Percentiles rank a stretch among this genome's conserved stretches.
Conservation (phyloP, 2,329 filamentous ascomycete species). For the Didymella segeticola region DNA sequence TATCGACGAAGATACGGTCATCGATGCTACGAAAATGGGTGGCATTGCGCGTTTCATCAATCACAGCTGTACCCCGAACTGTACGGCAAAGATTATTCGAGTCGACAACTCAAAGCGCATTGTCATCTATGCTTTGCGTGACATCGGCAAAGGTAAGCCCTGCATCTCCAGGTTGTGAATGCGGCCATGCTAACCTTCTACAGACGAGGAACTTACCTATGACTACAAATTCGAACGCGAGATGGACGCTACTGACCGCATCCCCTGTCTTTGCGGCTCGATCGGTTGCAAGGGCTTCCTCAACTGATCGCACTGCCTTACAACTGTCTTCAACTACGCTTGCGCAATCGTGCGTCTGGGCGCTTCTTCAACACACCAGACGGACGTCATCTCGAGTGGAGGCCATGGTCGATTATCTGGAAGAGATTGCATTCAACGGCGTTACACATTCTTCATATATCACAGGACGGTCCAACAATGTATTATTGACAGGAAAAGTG, state of each 20-base stretch:
- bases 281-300: slow-evolving; percentile 98
- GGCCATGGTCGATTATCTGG: neutral
- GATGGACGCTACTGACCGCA: slow-evolving; percentile 90
- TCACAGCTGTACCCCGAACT: slow-evolving; percentile 97
- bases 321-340: slow-evolving; percentile 5
- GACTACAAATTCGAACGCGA: slow-evolving; percentile 99
- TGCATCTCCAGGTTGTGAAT: slow-evolving; percentile 5
- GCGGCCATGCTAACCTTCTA: slow-evolving; percentile 31
- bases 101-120: slow-evolving; percentile 98
- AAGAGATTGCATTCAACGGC: slow-evolving; percentile 14
- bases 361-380: slow-evolving; percentile 16
- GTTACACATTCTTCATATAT: slow-evolving; percentile 11
- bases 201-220: slow-evolving; percentile 98
- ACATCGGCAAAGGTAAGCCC: slow-evolving; percentile 89
- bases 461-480: slow-evolving; percentile 4
- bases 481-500: slow-evolving; percentile 7
- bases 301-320: slow-evolving; percentile 66
- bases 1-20: slow-evolving; percentile 96
- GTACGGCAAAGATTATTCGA: slow-evolving; percentile 98
- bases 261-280: slow-evolving; percentile 95
- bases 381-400: neutral
- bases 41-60: slow-evolving; percentile 99
- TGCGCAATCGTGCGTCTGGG: neutral
- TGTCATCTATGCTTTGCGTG: slow-evolving; percentile 96
- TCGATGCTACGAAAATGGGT: slow-evolving; percentile 97